Conservation (phyloP, 257 asterid species). For the Gynochthodes officinalis region DNA sequence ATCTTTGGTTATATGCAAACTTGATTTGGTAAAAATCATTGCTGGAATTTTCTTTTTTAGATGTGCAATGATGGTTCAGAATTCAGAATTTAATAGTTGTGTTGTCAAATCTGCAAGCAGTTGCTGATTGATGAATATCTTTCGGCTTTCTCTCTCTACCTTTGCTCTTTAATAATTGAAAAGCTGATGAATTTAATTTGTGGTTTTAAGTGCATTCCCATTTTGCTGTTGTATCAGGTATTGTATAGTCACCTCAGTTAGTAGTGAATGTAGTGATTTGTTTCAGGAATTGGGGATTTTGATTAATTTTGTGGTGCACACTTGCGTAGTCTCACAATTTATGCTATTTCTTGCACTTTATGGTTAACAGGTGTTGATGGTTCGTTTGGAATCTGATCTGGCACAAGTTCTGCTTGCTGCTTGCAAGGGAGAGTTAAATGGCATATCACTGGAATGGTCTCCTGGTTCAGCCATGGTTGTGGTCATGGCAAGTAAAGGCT, state of each 20-base stretch:
- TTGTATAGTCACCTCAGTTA: background rate
- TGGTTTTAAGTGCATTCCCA: background rate
- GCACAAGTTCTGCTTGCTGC: constrained; percentile 77
- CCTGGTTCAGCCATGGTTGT: constrained; percentile 92
- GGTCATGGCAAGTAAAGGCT: constrained; percentile 96
- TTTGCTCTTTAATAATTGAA: too few species aligned
- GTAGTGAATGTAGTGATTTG: background rate
- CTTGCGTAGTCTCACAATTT: background rate
- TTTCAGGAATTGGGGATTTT: background rate
- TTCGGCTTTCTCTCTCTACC: too few species aligned
- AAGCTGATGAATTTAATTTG: too few species aligned
- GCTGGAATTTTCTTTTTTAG: background rate
- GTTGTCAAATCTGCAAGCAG: background rate
- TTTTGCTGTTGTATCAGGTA: background rate
- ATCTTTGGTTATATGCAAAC: background rate
- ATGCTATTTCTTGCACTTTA: background rate
- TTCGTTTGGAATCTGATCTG: constrained; percentile 81
- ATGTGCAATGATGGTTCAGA: background rate
- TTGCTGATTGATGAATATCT: background rate
- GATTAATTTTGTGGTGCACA: background rate
- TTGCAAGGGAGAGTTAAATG: constrained; percentile 61
- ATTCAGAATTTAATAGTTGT: background rate
- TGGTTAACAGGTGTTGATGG: constrained; percentile 74
- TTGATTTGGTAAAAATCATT: background rate
- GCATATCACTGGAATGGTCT: constrained; percentile 69